These are phyloP conservation scores for Ophiosphaerella herpotricha DNA, from an alignment of 2,329 filamentous ascomycete genomes.

Conservation along the genomic window DNA sequence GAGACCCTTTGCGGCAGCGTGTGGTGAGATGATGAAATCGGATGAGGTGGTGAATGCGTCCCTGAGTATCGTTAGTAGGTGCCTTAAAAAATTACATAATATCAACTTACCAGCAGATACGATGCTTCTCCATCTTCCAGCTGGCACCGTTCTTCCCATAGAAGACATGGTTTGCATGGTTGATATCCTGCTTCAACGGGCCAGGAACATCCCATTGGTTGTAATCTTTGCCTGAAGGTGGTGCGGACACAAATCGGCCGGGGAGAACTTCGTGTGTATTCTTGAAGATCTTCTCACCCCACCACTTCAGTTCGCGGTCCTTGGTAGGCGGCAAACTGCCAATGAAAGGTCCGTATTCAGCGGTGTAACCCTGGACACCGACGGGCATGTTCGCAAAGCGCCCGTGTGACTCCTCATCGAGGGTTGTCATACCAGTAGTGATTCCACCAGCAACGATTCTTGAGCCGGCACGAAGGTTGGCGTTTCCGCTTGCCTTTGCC, in stretches of 20 bases:
- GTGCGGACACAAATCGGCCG: slow-evolving; percentile 61
- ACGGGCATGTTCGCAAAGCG: slow-evolving; percentile 42
- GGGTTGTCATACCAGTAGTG: slow-evolving; percentile 53
- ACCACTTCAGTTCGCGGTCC: slow-evolving; percentile 42
- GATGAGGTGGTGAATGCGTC: slow-evolving; percentile 65
- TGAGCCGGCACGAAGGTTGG: slow-evolving; percentile 58
- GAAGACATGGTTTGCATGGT: slow-evolving; percentile 61
- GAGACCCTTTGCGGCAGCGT: slow-evolving; percentile 53
- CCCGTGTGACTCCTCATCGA: slow-evolving; percentile 40
- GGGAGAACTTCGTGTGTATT: slow-evolving; percentile 46
- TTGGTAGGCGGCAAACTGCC: slow-evolving; percentile 39
- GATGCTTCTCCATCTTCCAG: slow-evolving; percentile 65
- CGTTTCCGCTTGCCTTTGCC: slow-evolving; percentile 51
- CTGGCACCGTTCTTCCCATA: slow-evolving; percentile 61
- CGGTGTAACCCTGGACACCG: slow-evolving; percentile 38
- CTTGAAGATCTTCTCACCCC: slow-evolving; percentile 43
- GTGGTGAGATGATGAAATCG: slow-evolving; percentile 59
- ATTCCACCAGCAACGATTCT: slow-evolving; percentile 63
- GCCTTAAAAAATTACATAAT: slow-evolving; percentile 18
- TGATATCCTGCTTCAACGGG: slow-evolving; percentile 62
- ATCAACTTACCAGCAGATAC: slow-evolving; percentile 65
- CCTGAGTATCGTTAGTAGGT: slow-evolving; percentile 50
- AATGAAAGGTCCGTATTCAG: slow-evolving; percentile 37
- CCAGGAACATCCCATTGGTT: slow-evolving; percentile 65
- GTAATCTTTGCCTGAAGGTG: slow-evolving; percentile 62